Evolutionary conservation across 2,329 filamentous ascomycete species (phyloP), one percentile per base, ranked within the genome.

Genomic region (Colletotrichum falcatum): DNA sequence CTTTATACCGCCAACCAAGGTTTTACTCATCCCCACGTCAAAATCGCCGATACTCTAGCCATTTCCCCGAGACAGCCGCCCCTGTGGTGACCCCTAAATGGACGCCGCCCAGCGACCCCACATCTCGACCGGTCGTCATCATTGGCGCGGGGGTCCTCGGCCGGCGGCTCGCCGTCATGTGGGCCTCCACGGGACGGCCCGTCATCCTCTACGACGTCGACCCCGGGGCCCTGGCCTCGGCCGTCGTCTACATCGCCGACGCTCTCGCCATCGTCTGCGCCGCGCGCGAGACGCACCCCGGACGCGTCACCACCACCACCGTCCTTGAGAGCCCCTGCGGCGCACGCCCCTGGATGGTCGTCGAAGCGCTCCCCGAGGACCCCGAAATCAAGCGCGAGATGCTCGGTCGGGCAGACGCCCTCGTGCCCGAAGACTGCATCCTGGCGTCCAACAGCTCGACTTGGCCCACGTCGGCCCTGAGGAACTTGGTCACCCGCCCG

Each of bases 121-220:
- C 76, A 4, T 74, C 75, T 3, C 81, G 82, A 4, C 80, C 82
- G 6, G 81, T 83, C 4, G 75, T 78, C 7, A 74, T 83, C n/a
- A 74, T 83, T 28, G 82, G 82, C 1, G 81, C 79, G 3, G 82
- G 82, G 14, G 80, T 82, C 30, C 76, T 83, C 1, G 82, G 82
- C 44, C 77, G 81, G 14, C 80, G 82, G 8, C 75, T 83, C 4
- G 81, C 80, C 74, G 72, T 74, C n/a, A 55, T 81, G 72, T 75
- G 70, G 77, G 63, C 75, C 74, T 73, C 81, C 74, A 71, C 77
- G 73, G 28, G 63, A 48, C 64, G 79, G 56, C 72, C 77, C 4
- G 77, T 79, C 5, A 74, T 76, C 23, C 59, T 79, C 63, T 76
- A 78, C 65, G 77, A 79, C 72, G 72, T 72, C 23, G 75, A 75